Evolutionary conservation across 176 grass and related monocot genomes (phyloP), one percentile per base, ranked within the genome.

Genomic region (Areca catechu): DNA sequence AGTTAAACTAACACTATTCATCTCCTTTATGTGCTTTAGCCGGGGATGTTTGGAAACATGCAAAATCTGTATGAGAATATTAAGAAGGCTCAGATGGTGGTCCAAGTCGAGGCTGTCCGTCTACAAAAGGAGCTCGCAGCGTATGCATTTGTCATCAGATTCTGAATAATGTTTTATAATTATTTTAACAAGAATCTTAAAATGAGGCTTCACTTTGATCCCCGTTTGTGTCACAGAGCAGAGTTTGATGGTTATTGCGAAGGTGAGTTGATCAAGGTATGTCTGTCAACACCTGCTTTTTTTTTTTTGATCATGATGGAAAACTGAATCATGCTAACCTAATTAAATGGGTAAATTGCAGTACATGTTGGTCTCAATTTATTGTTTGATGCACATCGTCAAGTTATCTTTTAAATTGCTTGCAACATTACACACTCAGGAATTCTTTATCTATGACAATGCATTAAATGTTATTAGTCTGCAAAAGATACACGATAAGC

Each of bases 231-330:
- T 89, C 58, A 37, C 66, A 98, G 94, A 48, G 89, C 88, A 34
- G 88, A 98, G 76, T 87, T 98, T 74, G 94, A 98, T 48, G 94
- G 94, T 54, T 98, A 92, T 51, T 98, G 94, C 66, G 94, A 98
- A 92, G 94, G 80, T 54, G 94, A 98, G 75, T 70, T 98, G 83
- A 89, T 98, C 68, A 98, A 85, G 94, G 94, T 98, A 85, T 79
- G 64, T 15, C 9, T 43, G 34, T 43, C 9, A 12, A 43, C 7
- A 43, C 34, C 10, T 43, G 7, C n/a, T n/a, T 18, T 24, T 50
- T 64, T 49, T 37, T 6, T 24, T 24, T 7, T 60, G 57, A 60
- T 60, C 24, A 29, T 60, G 18, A 37, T 16, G 14, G 53, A 55
- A 55, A 55, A 55, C 57, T n/a, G 7, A 37, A n/a, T 27, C 57